phyloP scores from a whole-genome alignment of 2,329 filamentous ascomycete genomes.

The Cladosporium cucumerinum region DNA sequence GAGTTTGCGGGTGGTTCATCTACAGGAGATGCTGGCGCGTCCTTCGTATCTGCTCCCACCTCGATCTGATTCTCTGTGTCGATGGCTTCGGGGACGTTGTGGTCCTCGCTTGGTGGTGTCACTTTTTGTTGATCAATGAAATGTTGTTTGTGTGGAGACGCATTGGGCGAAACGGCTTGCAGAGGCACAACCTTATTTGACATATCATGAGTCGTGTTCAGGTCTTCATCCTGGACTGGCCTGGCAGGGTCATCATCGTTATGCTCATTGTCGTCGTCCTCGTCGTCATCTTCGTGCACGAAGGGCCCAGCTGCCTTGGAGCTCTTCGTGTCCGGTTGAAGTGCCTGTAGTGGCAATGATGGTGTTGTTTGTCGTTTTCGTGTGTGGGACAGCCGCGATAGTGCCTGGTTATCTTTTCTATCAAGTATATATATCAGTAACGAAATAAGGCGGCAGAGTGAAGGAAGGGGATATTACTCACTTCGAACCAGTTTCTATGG shows the following conservation, averaged over 20 bases:
- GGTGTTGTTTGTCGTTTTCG: conserved; percentile 31
- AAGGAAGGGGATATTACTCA: background rate
- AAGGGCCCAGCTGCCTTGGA: conserved; percentile 23
- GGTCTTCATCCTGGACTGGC: conserved; percentile 19
- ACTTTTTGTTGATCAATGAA: background rate
- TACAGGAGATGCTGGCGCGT: background rate
- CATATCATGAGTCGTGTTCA: background rate
- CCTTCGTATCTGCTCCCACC: background rate
- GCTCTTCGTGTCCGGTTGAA: background rate
- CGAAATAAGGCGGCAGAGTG: too few species aligned
- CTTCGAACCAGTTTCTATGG: background rate
- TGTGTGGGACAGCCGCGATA: conserved; percentile 30
- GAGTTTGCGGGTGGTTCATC: background rate
- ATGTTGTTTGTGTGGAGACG: conserved; percentile 20
- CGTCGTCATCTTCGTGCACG: conserved; percentile 31
- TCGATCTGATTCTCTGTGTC: background rate
- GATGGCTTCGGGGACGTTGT: background rate
- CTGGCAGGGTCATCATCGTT: background rate
- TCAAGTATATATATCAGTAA: background rate
- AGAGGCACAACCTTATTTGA: conserved; percentile 19
- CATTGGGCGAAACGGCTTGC: conserved; percentile 31
- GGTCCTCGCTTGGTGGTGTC: background rate
- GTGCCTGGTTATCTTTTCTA: conserved; percentile 6
- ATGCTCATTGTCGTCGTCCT: conserved; percentile 22
- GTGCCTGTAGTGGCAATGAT: conserved; percentile 27